A percentile compares a stretch with the other conserved stretches of the same genome.
phyloP scores from a whole-genome alignment of 208 protist species.

The Acanthamoeba lenticulata region DNA sequence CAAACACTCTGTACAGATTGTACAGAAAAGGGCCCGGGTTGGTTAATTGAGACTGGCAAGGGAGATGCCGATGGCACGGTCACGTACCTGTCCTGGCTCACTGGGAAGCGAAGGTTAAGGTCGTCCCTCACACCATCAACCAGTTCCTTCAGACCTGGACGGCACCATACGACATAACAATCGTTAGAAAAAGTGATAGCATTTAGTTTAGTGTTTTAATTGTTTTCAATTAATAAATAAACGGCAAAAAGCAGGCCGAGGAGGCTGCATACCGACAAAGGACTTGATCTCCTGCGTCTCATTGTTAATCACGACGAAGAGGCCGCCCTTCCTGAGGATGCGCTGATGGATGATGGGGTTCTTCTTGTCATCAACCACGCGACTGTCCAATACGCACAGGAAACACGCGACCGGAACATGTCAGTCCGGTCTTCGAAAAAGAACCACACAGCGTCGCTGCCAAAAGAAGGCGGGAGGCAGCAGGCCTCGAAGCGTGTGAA shows the following conservation, averaged over 20 bases:
- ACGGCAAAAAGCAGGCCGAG: too few relatives aligned
- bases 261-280: neutral
- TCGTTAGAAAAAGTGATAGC: too few relatives aligned
- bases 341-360: slow-evolving; percentile 19
- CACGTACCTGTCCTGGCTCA: neutral
- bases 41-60: too few relatives aligned
- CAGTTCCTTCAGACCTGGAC: slow-evolving; percentile 7
- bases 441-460: neutral
- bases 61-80: too few relatives aligned
- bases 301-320: slow-evolving; percentile 48
- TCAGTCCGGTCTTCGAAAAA: too few relatives aligned
- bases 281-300: slow-evolving; percentile 47
- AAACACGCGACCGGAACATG: too few relatives aligned
- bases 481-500: neutral
- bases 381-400: neutral
- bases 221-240: too few relatives aligned
- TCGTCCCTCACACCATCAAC: slow-evolving; percentile 1
- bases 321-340: neutral
- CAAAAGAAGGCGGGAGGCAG: neutral
- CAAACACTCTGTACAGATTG: neutral
- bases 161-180: too few relatives aligned
- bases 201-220: too few relatives aligned
- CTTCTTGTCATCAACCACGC: slow-evolving; percentile 14
- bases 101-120: neutral
- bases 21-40: too few relatives aligned